Percentiles rank a stretch among this genome's conserved stretches.
phyloP scores from a whole-genome alignment of 2,329 filamentous ascomycete species.

The Ophiostoma perfectum region DNA sequence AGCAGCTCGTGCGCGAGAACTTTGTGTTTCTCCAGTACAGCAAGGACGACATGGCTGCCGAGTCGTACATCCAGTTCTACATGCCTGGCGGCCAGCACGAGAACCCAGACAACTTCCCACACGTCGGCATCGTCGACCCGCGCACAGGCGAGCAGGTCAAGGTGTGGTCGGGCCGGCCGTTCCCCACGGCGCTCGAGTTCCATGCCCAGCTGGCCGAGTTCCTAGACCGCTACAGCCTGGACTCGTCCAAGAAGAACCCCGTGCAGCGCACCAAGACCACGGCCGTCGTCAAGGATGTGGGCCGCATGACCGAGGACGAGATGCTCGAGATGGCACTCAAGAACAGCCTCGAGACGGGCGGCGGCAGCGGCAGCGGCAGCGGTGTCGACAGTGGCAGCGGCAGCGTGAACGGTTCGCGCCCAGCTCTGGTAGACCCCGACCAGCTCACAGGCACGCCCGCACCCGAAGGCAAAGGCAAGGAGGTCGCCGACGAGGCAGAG shows the following conservation, averaged over 20 bases:
- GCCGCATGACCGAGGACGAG: constrained; percentile 92
- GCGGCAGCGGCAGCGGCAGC: background rate
- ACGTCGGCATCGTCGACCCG: constrained; percentile 93
- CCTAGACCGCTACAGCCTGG: constrained; percentile 91
- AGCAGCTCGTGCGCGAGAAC: constrained; percentile 77
- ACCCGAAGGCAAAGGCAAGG: constrained; percentile 49
- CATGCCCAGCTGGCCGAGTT: constrained; percentile 91
- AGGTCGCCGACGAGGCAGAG: constrained; percentile 33
- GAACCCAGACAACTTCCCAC: constrained; percentile 83
- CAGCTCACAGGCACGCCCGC: constrained; percentile 58
- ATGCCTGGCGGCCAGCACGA: constrained; percentile 66
- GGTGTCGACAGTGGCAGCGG: constrained; percentile 30
- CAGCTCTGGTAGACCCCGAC: constrained; percentile 72
- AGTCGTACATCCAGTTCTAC: constrained; percentile 86
- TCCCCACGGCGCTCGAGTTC: constrained; percentile 68
- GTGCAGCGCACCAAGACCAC: constrained; percentile 68
- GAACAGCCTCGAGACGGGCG: constrained; percentile 65
- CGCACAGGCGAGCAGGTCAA: constrained; percentile 96
- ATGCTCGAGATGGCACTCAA: constrained; percentile 92
- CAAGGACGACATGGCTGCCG: constrained; percentile 72
- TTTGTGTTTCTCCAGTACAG: constrained; percentile 95
- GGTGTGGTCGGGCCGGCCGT: constrained; percentile 81
- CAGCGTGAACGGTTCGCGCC: constrained; percentile 34
- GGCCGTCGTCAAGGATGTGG: constrained; percentile 62
- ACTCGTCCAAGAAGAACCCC: constrained; percentile 83